A percentile compares a stretch with the other conserved stretches of the same genome.
Evolutionary conservation across 2,329 filamentous ascomycete genomes (phyloP).

Genomic region (Pochonia chlamydosporia): DNA sequence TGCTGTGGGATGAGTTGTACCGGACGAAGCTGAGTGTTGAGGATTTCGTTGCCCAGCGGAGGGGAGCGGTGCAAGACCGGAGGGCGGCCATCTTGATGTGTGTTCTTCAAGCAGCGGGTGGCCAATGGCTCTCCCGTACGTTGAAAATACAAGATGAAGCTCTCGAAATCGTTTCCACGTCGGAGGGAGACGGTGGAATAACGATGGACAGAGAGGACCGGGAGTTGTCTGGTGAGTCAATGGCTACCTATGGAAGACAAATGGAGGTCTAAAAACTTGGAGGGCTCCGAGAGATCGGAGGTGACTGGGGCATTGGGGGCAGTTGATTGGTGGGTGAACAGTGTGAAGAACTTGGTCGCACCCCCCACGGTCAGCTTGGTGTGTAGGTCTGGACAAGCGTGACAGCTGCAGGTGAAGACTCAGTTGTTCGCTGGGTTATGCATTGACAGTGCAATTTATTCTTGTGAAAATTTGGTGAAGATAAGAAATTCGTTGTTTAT

Average conservation of each 20-base stretch:
- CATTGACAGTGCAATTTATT: too few relatives aligned
- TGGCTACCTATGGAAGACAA: neutral
- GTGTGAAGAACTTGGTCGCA: neutral
- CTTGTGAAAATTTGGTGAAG: too few relatives aligned
- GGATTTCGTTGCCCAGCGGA: slow-evolving; percentile 29
- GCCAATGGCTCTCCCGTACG: neutral
- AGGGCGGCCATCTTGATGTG: slow-evolving; percentile 40
- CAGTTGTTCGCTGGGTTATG: too few relatives aligned
- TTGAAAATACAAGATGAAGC: neutral
- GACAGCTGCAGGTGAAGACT: too few relatives aligned
- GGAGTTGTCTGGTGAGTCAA: neutral
- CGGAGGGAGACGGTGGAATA: neutral
- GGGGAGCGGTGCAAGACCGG: slow-evolving; percentile 34
- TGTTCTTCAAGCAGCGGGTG: neutral
- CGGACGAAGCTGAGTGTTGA: slow-evolving; percentile 25
- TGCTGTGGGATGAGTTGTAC: slow-evolving; percentile 43
- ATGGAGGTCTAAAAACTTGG: neutral
- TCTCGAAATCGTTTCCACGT: neutral
- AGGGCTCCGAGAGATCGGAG: slow-evolving; percentile 15
- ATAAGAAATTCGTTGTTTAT: too few relatives aligned
- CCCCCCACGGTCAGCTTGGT: neutral
- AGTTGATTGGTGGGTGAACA: neutral
- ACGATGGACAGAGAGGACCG: neutral
- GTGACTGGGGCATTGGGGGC: neutral
- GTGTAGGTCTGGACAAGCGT: too few relatives aligned